phyloP scores from a whole-genome alignment of 352 stramenopile genomes.

The Pythium utonaiense region DNA sequence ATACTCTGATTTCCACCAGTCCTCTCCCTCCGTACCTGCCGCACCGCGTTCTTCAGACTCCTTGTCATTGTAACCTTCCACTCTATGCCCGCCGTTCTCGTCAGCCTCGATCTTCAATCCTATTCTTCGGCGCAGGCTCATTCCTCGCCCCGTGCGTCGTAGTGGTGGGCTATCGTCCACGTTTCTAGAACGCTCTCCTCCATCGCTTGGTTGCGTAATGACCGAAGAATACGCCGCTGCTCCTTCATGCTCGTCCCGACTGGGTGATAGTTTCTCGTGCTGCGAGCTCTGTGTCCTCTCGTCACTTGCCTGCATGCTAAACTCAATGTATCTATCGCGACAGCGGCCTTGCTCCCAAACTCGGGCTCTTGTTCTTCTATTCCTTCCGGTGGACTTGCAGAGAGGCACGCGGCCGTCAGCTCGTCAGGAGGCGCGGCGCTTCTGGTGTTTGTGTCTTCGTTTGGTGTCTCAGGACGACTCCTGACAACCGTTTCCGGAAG shows the following conservation, averaged over 20 bases:
- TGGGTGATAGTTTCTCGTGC: too few relatives aligned
- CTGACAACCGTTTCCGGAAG: conserved; percentile 13
- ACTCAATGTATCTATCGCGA: too few relatives aligned
- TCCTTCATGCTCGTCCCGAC: too few relatives aligned
- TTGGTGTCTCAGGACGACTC: conserved; percentile 6
- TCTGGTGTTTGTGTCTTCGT: background rate
- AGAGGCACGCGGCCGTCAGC: background rate
- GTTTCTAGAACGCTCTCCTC: too few relatives aligned
- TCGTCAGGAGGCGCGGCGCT: background rate
- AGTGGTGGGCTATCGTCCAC: too few relatives aligned
- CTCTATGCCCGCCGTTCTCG: background rate
- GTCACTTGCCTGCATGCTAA: conserved; percentile 4
- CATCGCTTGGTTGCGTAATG: too few relatives aligned
- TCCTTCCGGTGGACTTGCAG: background rate
- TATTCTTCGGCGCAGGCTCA: conserved; percentile 17
- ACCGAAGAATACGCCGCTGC: too few relatives aligned
- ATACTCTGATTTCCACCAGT: conserved; percentile 32
- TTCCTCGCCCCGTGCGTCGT: conserved; percentile 15
- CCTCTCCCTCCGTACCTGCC: background rate
- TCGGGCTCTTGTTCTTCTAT: background rate
- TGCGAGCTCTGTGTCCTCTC: background rate
- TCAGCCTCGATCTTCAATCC: conserved; percentile 27
- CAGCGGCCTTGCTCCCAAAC: too few relatives aligned
- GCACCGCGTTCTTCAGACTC: background rate
- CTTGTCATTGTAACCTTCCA: background rate